Evolutionary conservation across 2,329 filamentous ascomycete species (phyloP).

Genomic region (Clathrospora elynae): DNA sequence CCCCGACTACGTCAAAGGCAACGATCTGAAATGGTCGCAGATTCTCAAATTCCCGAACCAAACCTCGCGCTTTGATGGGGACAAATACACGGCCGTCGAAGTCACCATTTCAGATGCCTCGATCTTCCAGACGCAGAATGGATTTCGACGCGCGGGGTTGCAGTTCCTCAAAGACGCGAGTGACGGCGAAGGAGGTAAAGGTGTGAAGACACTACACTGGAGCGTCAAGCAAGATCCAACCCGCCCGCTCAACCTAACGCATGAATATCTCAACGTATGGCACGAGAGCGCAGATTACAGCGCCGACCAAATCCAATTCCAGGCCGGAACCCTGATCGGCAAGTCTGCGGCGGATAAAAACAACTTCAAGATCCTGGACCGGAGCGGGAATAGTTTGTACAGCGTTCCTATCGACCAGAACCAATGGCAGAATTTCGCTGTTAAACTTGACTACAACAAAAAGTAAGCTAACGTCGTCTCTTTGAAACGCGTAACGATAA

Average conservation of each 20-base stretch:
- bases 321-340: conserved; percentile 60
- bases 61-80: conserved; percentile 55
- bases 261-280: conserved; percentile 62
- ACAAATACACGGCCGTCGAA: conserved; percentile 54
- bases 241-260: conserved; percentile 62
- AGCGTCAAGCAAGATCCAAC: conserved; percentile 60
- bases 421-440: conserved; percentile 66
- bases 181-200: conserved; percentile 58
- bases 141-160: conserved; percentile 66
- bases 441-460: conserved; percentile 62
- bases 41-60: conserved; percentile 57
- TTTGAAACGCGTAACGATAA: background rate
- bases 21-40: conserved; percentile 58
- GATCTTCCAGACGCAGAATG: conserved; percentile 64
- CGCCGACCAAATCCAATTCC: conserved; percentile 54
- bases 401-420: conserved; percentile 56
- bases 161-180: conserved; percentile 58
- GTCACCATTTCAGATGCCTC: conserved; percentile 63
- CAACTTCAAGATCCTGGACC: conserved; percentile 49
- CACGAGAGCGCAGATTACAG: conserved; percentile 50
- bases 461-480: conserved; percentile 51
- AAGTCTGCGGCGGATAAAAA: conserved; percentile 52
- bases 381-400: conserved; percentile 52
- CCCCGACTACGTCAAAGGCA: conserved; percentile 59
- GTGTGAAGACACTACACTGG: conserved; percentile 67